phyloP scores from a whole-genome alignment of 306 rosid genomes.

The Gynostemma pentaphyllum region DNA sequence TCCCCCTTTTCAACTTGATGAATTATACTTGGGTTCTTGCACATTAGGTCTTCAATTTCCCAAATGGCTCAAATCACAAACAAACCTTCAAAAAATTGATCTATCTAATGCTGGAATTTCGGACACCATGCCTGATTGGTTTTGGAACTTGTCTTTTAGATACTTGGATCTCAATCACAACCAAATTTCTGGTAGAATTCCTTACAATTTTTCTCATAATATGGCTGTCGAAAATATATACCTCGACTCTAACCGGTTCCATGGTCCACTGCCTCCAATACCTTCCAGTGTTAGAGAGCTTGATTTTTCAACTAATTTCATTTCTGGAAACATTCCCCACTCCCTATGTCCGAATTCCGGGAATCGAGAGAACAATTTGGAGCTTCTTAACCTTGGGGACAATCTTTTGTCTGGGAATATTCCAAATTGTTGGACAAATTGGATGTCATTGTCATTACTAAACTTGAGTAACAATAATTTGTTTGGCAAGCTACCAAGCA shows the following conservation, averaged over 20 bases:
- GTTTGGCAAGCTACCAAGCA: conserved; percentile 14
- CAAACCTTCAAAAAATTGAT: accelerated
- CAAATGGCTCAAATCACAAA: no score
- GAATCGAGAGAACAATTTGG: background rate
- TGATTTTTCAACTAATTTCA: conserved; percentile 3
- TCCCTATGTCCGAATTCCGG: background rate
- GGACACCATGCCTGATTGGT: background rate
- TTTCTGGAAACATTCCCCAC: background rate
- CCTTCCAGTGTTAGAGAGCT: background rate
- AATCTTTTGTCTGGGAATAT: conserved; percentile 9
- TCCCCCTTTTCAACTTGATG: no score
- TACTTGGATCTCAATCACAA: conserved; percentile 2
- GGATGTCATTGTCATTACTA: background rate
- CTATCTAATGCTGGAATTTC: conserved; percentile 7
- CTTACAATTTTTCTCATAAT: background rate
- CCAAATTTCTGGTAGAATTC: conserved; percentile 3
- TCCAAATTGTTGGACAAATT: conserved; percentile 9
- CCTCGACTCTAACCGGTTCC: background rate
- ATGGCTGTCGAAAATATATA: background rate
- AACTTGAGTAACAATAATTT: conserved; percentile 15
- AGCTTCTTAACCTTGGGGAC: background rate
- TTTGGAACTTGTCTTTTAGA: background rate
- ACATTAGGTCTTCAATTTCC: no score
- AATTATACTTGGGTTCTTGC: no score
- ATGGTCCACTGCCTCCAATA: background rate